These are phyloP conservation scores for Combretum micranthum DNA, from an alignment of 345 rosid genomes.

Conservation along the genomic window DNA sequence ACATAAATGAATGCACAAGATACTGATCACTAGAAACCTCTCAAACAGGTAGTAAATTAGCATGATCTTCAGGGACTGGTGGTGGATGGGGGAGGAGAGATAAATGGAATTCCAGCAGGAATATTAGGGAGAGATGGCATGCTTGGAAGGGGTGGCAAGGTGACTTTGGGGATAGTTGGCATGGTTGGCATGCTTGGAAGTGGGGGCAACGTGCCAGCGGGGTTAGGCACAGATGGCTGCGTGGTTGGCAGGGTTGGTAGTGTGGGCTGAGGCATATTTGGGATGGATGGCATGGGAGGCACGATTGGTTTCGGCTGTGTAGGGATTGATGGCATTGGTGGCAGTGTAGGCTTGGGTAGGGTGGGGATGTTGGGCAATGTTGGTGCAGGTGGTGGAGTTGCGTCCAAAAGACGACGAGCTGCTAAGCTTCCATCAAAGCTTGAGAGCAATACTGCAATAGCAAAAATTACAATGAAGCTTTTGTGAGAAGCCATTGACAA, in stretches of 20 bases:
- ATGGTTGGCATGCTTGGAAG: slow-evolving; percentile 14
- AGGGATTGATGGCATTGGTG: slow-evolving; percentile 18
- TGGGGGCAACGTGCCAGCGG: slow-evolving; percentile 11
- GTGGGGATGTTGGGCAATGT: slow-evolving; percentile 14
- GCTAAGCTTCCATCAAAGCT: slow-evolving; percentile 13
- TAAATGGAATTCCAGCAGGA: slow-evolving; percentile 10
- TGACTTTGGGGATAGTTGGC: slow-evolving; percentile 6
- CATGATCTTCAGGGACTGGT: neutral
- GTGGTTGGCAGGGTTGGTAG: slow-evolving; percentile 12
- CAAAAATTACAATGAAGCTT: slow-evolving; percentile 1
- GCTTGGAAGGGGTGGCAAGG: slow-evolving; percentile 6
- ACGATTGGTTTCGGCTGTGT: neutral
- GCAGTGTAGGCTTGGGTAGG: slow-evolving; percentile 14
- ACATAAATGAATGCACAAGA: too few relatives aligned
- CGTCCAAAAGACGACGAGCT: slow-evolving; percentile 24
- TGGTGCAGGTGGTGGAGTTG: slow-evolving; percentile 8
- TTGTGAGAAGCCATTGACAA: slow-evolving; percentile 7
- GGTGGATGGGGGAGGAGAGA: slow-evolving; percentile 13
- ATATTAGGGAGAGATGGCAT: slow-evolving; percentile 3
- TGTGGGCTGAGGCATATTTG: neutral
- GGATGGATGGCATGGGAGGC: slow-evolving; percentile 13
- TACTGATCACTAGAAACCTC: too few relatives aligned
- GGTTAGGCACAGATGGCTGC: slow-evolving; percentile 15
- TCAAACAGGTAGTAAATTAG: too few relatives aligned
- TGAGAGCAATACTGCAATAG: slow-evolving; percentile 10